A percentile compares a stretch with the other conserved stretches of the same genome.
Evolutionary conservation across 2,329 filamentous ascomycete species (phyloP).

Genomic region (Colletotrichum orchidophilum): DNA sequence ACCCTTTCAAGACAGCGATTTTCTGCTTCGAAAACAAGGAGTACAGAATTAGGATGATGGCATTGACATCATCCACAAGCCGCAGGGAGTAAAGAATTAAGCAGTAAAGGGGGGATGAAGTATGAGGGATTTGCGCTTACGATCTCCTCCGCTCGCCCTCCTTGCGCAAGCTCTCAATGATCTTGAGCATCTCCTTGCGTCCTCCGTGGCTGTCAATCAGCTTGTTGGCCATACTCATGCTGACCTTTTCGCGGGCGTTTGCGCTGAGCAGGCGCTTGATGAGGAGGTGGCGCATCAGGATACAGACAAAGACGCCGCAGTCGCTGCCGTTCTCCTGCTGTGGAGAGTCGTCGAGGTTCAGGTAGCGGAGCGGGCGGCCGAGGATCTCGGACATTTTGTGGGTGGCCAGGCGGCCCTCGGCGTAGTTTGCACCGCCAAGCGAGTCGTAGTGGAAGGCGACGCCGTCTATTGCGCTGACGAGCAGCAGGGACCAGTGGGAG

Average conservation of each 20-base stretch:
- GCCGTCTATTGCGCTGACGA: conserved; percentile 88
- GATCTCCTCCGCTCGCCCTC: conserved; percentile 87
- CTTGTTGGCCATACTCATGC: conserved; percentile 91
- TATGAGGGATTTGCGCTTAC: conserved; percentile 59
- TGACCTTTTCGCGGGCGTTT: conserved; percentile 85
- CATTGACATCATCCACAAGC: neutral
- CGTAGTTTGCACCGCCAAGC: conserved; percentile 77
- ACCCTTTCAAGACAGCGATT: neutral
- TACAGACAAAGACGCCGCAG: conserved; percentile 95
- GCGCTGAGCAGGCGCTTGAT: conserved; percentile 83
- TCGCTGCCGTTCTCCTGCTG: conserved; percentile 93
- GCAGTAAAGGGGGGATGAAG: neutral
- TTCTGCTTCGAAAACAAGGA: neutral
- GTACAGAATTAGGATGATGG: neutral
- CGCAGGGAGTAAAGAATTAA: neutral
- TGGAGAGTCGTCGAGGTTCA: conserved; percentile 85
- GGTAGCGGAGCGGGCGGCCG: conserved; percentile 73
- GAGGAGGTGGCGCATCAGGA: conserved; percentile 94
- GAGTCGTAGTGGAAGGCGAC: conserved; percentile 98
- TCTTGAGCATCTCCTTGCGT: conserved; percentile 89
- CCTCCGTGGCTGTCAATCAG: conserved; percentile 82
- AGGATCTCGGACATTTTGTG: conserved; percentile 77
- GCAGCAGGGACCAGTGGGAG: conserved; percentile 91
- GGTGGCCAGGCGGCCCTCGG: conserved; percentile 76
- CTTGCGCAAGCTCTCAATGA: conserved; percentile 86